Percentiles rank a stretch among this genome's conserved stretches.
phyloP scores from a whole-genome alignment of 2,329 filamentous ascomycete species.

The Fusarium robinianum region DNA sequence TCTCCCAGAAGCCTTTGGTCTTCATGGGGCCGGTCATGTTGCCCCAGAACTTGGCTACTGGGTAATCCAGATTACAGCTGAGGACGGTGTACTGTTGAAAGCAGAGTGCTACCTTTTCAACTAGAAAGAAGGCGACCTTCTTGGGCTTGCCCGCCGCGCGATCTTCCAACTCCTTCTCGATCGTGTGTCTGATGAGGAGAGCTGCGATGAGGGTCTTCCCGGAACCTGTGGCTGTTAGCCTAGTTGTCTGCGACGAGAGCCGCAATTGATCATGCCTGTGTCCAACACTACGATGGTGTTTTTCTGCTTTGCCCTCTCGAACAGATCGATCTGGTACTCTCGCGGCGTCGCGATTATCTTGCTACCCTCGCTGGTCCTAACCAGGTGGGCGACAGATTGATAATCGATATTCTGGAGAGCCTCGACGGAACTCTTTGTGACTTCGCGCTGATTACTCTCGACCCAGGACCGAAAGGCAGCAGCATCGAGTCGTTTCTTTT shows the following conservation, averaged over 20 bases:
- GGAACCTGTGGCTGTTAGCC: constrained; percentile 60
- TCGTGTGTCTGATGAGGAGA: constrained; percentile 74
- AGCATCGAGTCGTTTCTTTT: constrained; percentile 56
- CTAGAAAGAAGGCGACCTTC: constrained; percentile 83
- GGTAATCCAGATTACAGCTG: constrained; percentile 76
- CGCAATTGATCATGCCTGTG: too few relatives aligned
- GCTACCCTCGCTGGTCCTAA: constrained; percentile 45
- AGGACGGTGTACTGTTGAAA: constrained; percentile 88
- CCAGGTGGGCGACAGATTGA: constrained; percentile 41
- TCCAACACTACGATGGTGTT: constrained; percentile 94
- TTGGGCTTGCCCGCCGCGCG: constrained; percentile 62
- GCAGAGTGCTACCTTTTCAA: constrained; percentile 86
- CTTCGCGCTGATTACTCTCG: constrained; percentile 43
- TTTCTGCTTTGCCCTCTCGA: constrained; percentile 79
- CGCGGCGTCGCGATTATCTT: constrained; percentile 76
- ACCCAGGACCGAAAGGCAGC: constrained; percentile 54
- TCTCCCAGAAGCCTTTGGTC: constrained; percentile 54
- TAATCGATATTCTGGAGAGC: constrained; percentile 35
- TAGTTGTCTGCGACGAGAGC: too few relatives aligned
- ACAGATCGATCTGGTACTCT: constrained; percentile 91
- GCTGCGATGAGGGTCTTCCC: constrained; percentile 97
- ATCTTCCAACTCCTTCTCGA: constrained; percentile 77
- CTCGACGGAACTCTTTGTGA: constrained; percentile 36
- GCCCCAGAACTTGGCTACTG: constrained; percentile 75
- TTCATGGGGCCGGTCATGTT: constrained; percentile 57